These are phyloP conservation scores for Populus nigra DNA, from an alignment of 345 rosid genomes.

Conservation along the genomic window DNA sequence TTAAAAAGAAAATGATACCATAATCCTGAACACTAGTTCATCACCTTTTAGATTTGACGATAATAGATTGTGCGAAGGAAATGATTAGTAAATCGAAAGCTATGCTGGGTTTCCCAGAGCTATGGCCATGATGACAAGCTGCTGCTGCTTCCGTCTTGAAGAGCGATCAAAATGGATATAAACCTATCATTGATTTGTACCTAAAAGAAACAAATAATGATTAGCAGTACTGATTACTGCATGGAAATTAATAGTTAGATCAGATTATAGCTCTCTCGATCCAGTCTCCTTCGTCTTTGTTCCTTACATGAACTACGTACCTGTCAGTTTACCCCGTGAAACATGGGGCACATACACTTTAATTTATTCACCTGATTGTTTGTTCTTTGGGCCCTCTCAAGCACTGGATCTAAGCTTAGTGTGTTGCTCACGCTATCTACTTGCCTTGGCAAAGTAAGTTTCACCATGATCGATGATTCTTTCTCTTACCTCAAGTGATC, in stretches of 20 bases:
- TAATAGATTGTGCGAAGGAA: no score
- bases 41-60: no score
- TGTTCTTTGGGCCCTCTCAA: slow-evolving; percentile 11
- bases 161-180: background rate
- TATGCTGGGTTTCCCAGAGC: background rate
- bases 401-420: background rate
- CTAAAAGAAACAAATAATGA: slow-evolving; percentile 16
- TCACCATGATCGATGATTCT: background rate
- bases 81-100: background rate
- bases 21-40: no score
- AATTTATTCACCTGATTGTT: slow-evolving; percentile 15
- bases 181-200: background rate
- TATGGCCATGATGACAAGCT: background rate
- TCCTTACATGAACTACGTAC: slow-evolving; percentile 4
- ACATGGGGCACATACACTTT: slow-evolving; percentile 8
- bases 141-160: no score
- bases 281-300: no score
- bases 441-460: background rate
- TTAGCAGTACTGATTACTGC: background rate
- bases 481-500: background rate
- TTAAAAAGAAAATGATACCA: no score
- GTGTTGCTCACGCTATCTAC: slow-evolving; percentile 15
- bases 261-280: background rate
- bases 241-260: no score
- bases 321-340: slow-evolving; percentile 16